These are phyloP conservation scores for Naganishia albida DNA, from an alignment of 1,284 basidiomycete species.

Conservation along the genomic window DNA sequence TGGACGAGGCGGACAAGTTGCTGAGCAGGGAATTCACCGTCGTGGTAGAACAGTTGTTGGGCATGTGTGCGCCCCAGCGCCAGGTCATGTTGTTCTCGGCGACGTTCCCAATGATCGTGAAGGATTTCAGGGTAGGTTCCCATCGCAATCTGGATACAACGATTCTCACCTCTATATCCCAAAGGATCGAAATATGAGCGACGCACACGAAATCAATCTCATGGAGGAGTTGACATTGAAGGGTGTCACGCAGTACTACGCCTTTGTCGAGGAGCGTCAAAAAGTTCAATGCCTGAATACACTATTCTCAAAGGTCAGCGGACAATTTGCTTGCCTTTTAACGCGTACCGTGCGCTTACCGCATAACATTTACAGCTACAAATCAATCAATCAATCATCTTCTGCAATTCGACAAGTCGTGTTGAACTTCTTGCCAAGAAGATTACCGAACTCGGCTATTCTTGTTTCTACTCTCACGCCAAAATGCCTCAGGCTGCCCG, in stretches of 20 bases:
- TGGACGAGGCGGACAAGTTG: constrained; percentile 99
- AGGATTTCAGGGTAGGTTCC: constrained; percentile 85
- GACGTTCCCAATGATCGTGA: constrained; percentile 98
- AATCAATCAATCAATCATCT: constrained; percentile 99
- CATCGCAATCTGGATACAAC: constrained; percentile 20
- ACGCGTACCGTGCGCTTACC: not conserved
- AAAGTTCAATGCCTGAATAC: constrained; percentile 99
- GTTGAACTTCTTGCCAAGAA: constrained; percentile 99
- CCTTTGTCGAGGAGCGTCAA: constrained; percentile 97
- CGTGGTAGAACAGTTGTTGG: constrained; percentile 94
- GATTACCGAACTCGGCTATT: constrained; percentile 98
- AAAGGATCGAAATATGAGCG: constrained; percentile 95
- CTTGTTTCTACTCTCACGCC: constrained; percentile 99
- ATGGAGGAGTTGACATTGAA: constrained; percentile 99
- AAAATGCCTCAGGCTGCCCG: constrained; percentile 99
- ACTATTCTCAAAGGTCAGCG: constrained; percentile 83
- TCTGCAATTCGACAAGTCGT: constrained; percentile 99
- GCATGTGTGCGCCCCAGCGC: constrained; percentile 78
- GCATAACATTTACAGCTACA: constrained; percentile 67
- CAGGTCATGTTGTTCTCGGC: constrained; percentile 99
- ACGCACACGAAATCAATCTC: constrained; percentile 96
- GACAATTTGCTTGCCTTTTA: not conserved
- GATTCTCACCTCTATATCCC: not conserved
- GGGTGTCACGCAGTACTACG: constrained; percentile 99
- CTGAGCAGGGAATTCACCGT: constrained; percentile 97